Evolutionary conservation across 352 stramenopile species (phyloP).

Genomic region (Phytopythium helicoides): DNA sequence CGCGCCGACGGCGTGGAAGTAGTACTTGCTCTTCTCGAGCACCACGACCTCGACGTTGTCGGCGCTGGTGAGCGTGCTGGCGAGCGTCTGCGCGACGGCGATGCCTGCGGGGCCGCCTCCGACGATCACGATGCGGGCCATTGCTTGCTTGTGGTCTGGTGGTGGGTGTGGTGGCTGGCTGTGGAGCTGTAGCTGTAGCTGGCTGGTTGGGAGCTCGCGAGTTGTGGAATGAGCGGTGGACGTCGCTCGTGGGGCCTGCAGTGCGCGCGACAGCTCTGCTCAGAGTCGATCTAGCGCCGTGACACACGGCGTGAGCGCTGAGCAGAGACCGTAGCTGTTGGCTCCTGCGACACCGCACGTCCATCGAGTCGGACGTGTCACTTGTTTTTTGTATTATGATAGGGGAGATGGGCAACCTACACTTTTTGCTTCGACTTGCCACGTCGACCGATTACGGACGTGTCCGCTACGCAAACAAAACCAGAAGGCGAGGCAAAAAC

Average conservation of each 20-base stretch:
- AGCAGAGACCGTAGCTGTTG: too few relatives aligned
- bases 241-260: too few relatives aligned
- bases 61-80: conserved; percentile 19
- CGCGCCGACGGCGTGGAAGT: conserved; percentile 39
- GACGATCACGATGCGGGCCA: conserved; percentile 54
- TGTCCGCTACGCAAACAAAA: background rate
- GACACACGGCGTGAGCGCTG: too few relatives aligned
- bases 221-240: conserved; percentile 14
- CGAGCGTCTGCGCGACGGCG: conserved; percentile 35
- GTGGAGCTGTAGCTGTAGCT: background rate
- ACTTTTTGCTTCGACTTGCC: background rate
- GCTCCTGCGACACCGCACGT: too few relatives aligned
- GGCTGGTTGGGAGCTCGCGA: conserved; percentile 4
- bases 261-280: too few relatives aligned
- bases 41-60: conserved; percentile 44
- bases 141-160: conserved; percentile 4
- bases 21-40: conserved; percentile 57
- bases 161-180: background rate
- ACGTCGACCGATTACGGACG: background rate
- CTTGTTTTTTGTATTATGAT: too few relatives aligned
- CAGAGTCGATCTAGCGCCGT: too few relatives aligned
- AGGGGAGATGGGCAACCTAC: background rate
- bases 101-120: conserved; percentile 49
- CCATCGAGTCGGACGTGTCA: too few relatives aligned
- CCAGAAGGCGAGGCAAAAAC: too few relatives aligned